phyloP scores from a whole-genome alignment of 1,284 basidiomycete species.

The Fomitopsis palustris region DNA sequence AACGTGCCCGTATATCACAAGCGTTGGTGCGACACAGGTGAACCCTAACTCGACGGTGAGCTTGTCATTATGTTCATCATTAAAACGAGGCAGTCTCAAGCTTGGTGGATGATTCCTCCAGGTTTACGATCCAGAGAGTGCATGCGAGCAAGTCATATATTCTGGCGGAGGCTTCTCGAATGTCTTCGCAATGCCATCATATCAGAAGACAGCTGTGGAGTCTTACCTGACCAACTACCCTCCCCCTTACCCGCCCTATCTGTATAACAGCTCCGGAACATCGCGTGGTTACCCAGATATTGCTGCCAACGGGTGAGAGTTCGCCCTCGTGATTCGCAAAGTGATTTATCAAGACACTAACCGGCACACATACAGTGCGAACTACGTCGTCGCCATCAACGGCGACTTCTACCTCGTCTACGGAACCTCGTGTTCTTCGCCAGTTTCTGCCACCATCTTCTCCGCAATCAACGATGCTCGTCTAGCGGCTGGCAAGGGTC shows the following conservation, averaged over 20 bases:
- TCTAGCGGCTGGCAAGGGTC: conserved; percentile 32
- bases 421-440: conserved; percentile 32
- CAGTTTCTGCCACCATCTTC: conserved; percentile 39
- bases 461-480: conserved; percentile 59
- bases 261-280: conserved; percentile 15
- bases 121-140: conserved; percentile 6
- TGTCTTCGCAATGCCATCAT: conserved; percentile 28
- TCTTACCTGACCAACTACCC: conserved; percentile 16
- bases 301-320: conserved; percentile 28
- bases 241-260: conserved; percentile 4
- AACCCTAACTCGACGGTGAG: conserved; percentile 34
- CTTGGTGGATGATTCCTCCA: too few relatives aligned
- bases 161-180: conserved; percentile 27
- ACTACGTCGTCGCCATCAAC: conserved; percentile 17
- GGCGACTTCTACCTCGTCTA: conserved; percentile 39
- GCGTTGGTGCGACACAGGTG: conserved; percentile 55
- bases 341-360: background rate
- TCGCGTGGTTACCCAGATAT: conserved; percentile 37
- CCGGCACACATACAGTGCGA: background rate
- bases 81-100: too few relatives aligned
- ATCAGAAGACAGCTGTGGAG: conserved; percentile 23
- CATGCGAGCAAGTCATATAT: conserved; percentile 7
- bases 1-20: conserved; percentile 54
- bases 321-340: background rate
- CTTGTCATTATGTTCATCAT: too few relatives aligned